phyloP scores from a whole-genome alignment of 129 eudicot genomes.

The Artemisia tridentata region DNA sequence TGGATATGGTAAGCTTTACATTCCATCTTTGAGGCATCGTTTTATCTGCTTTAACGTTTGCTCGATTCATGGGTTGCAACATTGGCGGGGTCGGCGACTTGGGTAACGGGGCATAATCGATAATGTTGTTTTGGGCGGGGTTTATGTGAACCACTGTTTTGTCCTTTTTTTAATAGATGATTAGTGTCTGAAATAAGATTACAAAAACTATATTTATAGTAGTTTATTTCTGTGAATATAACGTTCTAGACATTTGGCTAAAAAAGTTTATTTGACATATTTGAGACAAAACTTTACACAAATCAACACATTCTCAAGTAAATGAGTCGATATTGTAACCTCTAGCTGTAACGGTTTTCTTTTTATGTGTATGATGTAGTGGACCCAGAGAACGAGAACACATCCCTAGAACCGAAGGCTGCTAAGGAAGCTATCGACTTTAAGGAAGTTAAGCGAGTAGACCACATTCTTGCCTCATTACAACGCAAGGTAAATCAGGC shows the following conservation, averaged over 20 bases:
- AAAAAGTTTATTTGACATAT: too few species aligned
- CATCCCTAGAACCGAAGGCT: slow-evolving; percentile 51
- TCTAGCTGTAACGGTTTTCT: not conserved
- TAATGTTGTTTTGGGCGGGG: too few species aligned
- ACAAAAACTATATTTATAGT: too few species aligned
- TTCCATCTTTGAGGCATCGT: slow-evolving; percentile 6
- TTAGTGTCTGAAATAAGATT: too few species aligned
- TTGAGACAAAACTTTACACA: not conserved
- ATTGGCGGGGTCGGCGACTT: too few species aligned
- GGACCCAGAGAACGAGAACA: slow-evolving; percentile 53
- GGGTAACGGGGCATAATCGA: too few species aligned
- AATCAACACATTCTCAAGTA: not conserved
- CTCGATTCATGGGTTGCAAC: too few species aligned
- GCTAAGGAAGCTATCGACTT: slow-evolving; percentile 73
- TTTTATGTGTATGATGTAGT: slow-evolving; percentile 30
- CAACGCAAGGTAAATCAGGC: slow-evolving; percentile 68
- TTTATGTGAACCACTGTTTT: too few species aligned
- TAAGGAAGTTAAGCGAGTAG: slow-evolving; percentile 77
- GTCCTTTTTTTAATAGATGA: too few species aligned
- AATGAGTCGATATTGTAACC: too few species aligned
- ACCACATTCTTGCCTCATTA: slow-evolving; percentile 73
- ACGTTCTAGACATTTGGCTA: too few species aligned
- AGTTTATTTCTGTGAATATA: too few species aligned
- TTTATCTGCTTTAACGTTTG: not conserved
- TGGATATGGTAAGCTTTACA: slow-evolving; percentile 63